A percentile compares a stretch with the other conserved stretches of the same genome.
Conservation (phyloP, 2,329 filamentous ascomycete genomes). For the Xylariaceae sp. region DNA sequence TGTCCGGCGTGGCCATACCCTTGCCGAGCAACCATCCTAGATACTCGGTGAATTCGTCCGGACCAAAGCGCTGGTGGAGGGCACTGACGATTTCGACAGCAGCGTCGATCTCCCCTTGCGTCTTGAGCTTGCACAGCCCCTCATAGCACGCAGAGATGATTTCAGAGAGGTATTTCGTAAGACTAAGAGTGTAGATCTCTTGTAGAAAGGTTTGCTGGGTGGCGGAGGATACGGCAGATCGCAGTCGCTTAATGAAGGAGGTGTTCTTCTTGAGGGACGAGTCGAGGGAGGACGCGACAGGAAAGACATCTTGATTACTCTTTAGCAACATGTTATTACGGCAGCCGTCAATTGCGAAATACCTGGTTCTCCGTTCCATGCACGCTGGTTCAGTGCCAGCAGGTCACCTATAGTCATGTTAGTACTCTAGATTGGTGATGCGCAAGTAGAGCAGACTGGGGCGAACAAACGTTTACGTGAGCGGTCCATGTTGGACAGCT, state of each 20-base stretch:
- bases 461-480: slow-evolving; percentile 54
- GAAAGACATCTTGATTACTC: slow-evolving; percentile 63
- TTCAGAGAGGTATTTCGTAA: slow-evolving; percentile 95
- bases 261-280: slow-evolving; percentile 98
- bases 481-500: slow-evolving; percentile 56
- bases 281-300: slow-evolving; percentile 75
- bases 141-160: slow-evolving; percentile 96
- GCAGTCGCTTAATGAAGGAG: slow-evolving; percentile 92
- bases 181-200: slow-evolving; percentile 83
- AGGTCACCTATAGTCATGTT: slow-evolving; percentile 65
- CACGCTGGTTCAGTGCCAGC: slow-evolving; percentile 79
- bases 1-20: slow-evolving; percentile 87
- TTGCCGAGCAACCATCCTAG: slow-evolving; percentile 90
- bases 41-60: slow-evolving; percentile 83
- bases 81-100: slow-evolving; percentile 91
- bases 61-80: slow-evolving; percentile 92
- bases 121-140: slow-evolving; percentile 86
- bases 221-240: slow-evolving; percentile 78
- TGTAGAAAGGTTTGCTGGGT: slow-evolving; percentile 80
- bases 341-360: slow-evolving; percentile 13
- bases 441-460: background rate
- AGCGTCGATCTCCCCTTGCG: slow-evolving; percentile 84
- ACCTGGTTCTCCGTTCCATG: slow-evolving; percentile 90
- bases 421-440: slow-evolving; percentile 1
- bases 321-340: background rate